phyloP scores from a whole-genome alignment of 2,329 filamentous ascomycete species.

The Nakataea oryzae region DNA sequence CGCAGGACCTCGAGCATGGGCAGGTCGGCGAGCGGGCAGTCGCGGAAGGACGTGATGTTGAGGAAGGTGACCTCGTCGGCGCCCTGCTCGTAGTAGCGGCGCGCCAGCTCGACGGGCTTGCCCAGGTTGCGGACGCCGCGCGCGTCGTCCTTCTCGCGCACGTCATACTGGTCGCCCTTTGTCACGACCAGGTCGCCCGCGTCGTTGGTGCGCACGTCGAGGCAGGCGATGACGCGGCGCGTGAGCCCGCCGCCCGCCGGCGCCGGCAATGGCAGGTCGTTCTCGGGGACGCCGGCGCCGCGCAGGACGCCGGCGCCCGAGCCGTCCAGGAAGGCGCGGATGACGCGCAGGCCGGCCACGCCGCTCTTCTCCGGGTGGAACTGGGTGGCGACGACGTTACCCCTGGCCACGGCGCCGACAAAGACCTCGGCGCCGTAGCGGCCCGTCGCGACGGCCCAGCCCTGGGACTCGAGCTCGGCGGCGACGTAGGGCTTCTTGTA shows the following conservation, averaged over 20 bases:
- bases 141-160: slow-evolving; percentile 69
- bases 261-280: too few species aligned
- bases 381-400: slow-evolving; percentile 82
- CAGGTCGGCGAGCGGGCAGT: slow-evolving; percentile 82
- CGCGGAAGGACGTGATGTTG: slow-evolving; percentile 96
- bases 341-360: slow-evolving; percentile 70
- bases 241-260: slow-evolving; percentile 52
- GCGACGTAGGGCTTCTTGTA: slow-evolving; percentile 72
- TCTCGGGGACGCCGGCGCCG: slow-evolving; percentile 13
- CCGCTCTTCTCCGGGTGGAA: slow-evolving; percentile 98
- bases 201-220: slow-evolving; percentile 93
- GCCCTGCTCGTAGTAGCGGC: slow-evolving; percentile 89
- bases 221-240: slow-evolving; percentile 86
- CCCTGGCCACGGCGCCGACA: slow-evolving; percentile 77
- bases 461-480: slow-evolving; percentile 65
- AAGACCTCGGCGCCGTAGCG: slow-evolving; percentile 84
- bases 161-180: slow-evolving; percentile 97
- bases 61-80: slow-evolving; percentile 96
- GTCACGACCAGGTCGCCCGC: slow-evolving; percentile 92
- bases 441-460: slow-evolving; percentile 88
- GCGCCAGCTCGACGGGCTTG: slow-evolving; percentile 92
- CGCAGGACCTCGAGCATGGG: slow-evolving; percentile 95
- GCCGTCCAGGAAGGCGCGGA: slow-evolving; percentile 81
- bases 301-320: slow-evolving; percentile 43
- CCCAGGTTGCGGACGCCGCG: slow-evolving; percentile 80